A percentile compares a stretch with the other conserved stretches of the same genome.
Evolutionary conservation across 805 yeast genomes (phyloP).

Genomic region (Yarrowia sp.): DNA sequence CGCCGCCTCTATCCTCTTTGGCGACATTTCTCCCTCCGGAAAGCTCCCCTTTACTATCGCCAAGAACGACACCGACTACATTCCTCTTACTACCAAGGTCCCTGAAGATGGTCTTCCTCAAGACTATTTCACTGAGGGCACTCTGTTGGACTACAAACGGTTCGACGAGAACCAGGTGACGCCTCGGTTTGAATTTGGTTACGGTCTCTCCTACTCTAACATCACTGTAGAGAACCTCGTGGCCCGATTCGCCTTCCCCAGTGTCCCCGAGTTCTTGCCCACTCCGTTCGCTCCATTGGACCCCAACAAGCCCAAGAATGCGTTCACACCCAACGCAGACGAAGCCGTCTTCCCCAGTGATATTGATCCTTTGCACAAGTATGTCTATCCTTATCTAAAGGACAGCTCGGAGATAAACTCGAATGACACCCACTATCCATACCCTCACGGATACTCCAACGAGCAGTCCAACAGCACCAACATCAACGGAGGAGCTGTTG

Average conservation of each 20-base stretch:
- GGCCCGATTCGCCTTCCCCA: conserved; percentile 44
- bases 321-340: conserved; percentile 32
- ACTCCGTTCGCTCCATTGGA: conserved; percentile 35
- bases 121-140: conserved; percentile 41
- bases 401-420: not conserved
- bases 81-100: conserved; percentile 44
- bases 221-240: conserved; percentile 41
- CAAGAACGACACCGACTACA: conserved; percentile 47
- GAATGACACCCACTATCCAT: not conserved
- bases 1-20: conserved; percentile 55
- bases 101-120: conserved; percentile 40
- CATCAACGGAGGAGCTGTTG: conserved; percentile 45
- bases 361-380: conserved; percentile 52
- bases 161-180: conserved; percentile 54
- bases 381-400: conserved; percentile 47
- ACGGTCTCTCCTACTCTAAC: conserved; percentile 54
- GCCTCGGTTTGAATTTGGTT: conserved; percentile 62
- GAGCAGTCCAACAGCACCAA: conserved; percentile 1
- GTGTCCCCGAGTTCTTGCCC: conserved; percentile 46
- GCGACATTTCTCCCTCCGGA: conserved; percentile 62
- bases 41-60: conserved; percentile 63
- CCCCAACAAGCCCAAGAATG: conserved; percentile 16
- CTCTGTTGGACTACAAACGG: conserved; percentile 54
- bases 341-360: conserved; percentile 52
- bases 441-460: conserved; percentile 34